Base-by-base conservation (phyloP, 495 filamentous ascomycete species). In the Cetradonia linearis region DNA sequence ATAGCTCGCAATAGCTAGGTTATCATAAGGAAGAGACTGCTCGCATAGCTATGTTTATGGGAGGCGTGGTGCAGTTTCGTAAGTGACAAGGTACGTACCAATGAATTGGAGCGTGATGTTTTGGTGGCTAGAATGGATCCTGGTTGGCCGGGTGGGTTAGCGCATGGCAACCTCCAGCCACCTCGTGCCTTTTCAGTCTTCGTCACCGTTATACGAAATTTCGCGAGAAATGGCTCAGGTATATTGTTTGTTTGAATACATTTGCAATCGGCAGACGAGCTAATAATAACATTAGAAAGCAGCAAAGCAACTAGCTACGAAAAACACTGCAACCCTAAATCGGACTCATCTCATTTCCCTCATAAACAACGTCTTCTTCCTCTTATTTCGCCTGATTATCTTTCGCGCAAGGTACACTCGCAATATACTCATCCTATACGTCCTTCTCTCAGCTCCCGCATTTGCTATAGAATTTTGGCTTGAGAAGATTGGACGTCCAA, bases 261-360 rank as follows among this genome's bases (percentile, higher is more conserved):
- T 27, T 52, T n/a, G 16, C 18, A 20, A 25, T 7, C 20, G 4
- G 25, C 18, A n/a, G 1, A 13, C 1, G 40, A 25, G 50, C 50
- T 61, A n/a, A 61, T 49, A 16, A 16, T 2, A 5, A 38, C 9
- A 31, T 42, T 77, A 97, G 81, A 98, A 96, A 87, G 91, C 94
- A 62, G 83, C 86, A 70, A 98, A 98, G 77, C 84, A 89, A 64
- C 83, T 89, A 54, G 94, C 93, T 10, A 83, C 85, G 53, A 81
- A 85, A 74, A 98, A 98, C 73, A 73, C 79, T 54, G 70, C 77
- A 25, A 72, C 82, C 42, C 83, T 98, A 50, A 85, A 84, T 64
- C 87, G 85, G 67, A 88, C 90, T 23, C 92, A 93, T 68, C 73
- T 87, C 38, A 86, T 86, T 62, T 83, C 87, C 20, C 75, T 86